A percentile compares a stretch with the other conserved stretches of the same genome.
phyloP scores from a whole-genome alignment of 306 rosid genomes.

The peach (Prunus persica) region DNA sequence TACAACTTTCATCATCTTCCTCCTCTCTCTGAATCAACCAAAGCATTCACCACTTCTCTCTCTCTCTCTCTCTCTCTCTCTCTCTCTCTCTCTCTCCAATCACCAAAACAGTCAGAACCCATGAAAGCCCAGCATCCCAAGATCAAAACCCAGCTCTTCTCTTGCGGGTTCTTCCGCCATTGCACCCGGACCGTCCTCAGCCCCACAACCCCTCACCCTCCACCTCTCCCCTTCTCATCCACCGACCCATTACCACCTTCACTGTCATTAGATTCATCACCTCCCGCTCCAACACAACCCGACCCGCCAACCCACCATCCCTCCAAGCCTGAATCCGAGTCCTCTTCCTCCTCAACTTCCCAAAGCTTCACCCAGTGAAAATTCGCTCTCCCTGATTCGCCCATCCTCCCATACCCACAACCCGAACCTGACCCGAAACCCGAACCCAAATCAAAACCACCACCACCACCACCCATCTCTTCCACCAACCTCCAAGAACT shows the following conservation, averaged over 20 bases:
- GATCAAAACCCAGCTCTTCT: slow-evolving; percentile 89
- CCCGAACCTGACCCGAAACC: slow-evolving; percentile 21
- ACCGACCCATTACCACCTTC: slow-evolving; percentile 24
- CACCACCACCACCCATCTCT: slow-evolving; percentile 22
- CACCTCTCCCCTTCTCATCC: slow-evolving; percentile 39
- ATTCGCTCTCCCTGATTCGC: slow-evolving; percentile 60
- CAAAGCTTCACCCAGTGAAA: slow-evolving; percentile 97
- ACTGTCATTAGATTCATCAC: slow-evolving; percentile 13
- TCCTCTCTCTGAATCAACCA: not conserved
- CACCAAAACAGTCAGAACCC: not conserved
- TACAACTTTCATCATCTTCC: slow-evolving; percentile 6
- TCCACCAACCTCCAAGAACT: slow-evolving; percentile 56
- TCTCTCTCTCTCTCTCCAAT: not conserved
- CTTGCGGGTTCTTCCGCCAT: slow-evolving; percentile 89
- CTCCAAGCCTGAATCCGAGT: slow-evolving; percentile 44
- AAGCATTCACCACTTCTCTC: not conserved
- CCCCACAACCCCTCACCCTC: slow-evolving; percentile 64
- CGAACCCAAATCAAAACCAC: slow-evolving; percentile 17
- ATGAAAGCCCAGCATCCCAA: slow-evolving; percentile 84
- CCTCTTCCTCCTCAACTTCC: slow-evolving; percentile 73
- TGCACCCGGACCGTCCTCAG: slow-evolving; percentile 79
- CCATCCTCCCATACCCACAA: slow-evolving; percentile 13
- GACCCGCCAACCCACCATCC: slow-evolving; percentile 17
- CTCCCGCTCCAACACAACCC: slow-evolving; percentile 3
- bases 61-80: not conserved